phyloP scores from a whole-genome alignment of 2,329 filamentous ascomycete species.

The Tolypocladium paradoxum region DNA sequence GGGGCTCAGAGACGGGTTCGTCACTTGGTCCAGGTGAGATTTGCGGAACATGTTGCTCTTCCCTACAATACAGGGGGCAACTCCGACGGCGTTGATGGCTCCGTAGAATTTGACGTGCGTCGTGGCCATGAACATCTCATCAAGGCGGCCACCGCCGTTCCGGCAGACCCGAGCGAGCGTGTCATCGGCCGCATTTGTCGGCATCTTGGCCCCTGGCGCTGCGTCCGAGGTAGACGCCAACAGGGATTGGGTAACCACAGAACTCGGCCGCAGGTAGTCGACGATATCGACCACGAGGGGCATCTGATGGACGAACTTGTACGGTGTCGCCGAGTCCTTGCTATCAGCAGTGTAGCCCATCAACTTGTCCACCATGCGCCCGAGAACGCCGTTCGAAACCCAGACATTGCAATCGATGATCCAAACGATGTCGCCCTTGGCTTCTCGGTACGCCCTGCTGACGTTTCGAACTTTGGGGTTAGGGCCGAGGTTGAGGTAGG shows the following conservation, averaged over 20 bases:
- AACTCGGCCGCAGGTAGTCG: conserved; percentile 12
- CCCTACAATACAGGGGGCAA: conserved; percentile 89
- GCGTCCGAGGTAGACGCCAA: conserved; percentile 23
- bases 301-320: conserved; percentile 92
- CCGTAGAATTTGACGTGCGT: conserved; percentile 96
- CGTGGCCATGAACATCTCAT: conserved; percentile 91
- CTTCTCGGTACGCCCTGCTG: conserved; percentile 84
- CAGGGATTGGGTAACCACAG: conserved; percentile 15
- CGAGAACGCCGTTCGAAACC: conserved; percentile 68
- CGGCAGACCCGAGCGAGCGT: conserved; percentile 19
- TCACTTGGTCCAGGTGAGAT: conserved; percentile 72
- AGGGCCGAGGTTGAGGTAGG: conserved; percentile 58
- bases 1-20: conserved; percentile 36
- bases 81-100: conserved; percentile 84
- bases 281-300: conserved; percentile 75
- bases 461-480: conserved; percentile 99
- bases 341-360: conserved; percentile 51
- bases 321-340: conserved; percentile 38
- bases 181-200: conserved; percentile 10
- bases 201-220: conserved; percentile 16
- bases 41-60: conserved; percentile 99
- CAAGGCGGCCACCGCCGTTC: conserved; percentile 67
- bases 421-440: conserved; percentile 82
- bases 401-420: conserved; percentile 95
- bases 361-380: conserved; percentile 81